These are phyloP conservation scores for Nectriaceae sp. DNA, from an alignment of 2,329 filamentous ascomycete species.

Conservation along the genomic window DNA sequence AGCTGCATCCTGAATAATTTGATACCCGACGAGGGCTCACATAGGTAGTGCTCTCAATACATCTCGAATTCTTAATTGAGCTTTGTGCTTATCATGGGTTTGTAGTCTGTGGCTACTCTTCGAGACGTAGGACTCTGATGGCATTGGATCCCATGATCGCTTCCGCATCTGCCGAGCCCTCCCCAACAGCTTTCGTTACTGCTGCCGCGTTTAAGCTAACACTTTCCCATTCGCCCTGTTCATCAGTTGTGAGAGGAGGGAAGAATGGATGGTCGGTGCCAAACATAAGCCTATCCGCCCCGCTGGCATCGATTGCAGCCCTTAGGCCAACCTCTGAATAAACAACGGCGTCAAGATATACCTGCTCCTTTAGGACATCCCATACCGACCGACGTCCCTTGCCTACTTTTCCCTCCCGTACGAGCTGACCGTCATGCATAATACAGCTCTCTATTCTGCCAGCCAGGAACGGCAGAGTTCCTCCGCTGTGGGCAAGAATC, in stretches of 20 bases:
- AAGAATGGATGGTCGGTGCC: slow-evolving; percentile 86
- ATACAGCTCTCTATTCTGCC: slow-evolving; percentile 89
- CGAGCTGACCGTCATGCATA: slow-evolving; percentile 76
- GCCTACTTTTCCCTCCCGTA: slow-evolving; percentile 59
- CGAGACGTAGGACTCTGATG: slow-evolving; percentile 47
- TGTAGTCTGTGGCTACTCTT: slow-evolving; percentile 25
- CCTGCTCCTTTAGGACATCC: slow-evolving; percentile 66
- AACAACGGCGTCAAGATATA: slow-evolving; percentile 86
- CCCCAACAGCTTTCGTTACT: slow-evolving; percentile 53
- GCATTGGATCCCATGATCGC: slow-evolving; percentile 64
- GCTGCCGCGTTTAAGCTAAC: slow-evolving; percentile 56
- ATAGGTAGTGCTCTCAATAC: slow-evolving; percentile 22
- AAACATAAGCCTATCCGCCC: slow-evolving; percentile 73
- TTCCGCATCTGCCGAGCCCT: slow-evolving; percentile 46
- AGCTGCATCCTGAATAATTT: slow-evolving; percentile 12
- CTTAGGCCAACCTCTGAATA: slow-evolving; percentile 75
- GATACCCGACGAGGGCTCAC: slow-evolving; percentile 10
- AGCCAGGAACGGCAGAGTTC: slow-evolving; percentile 84
- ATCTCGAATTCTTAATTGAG: neutral
- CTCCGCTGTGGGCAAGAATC: slow-evolving; percentile 84
- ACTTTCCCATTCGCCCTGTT: slow-evolving; percentile 69
- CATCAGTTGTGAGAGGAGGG: slow-evolving; percentile 67
- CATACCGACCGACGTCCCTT: slow-evolving; percentile 51
- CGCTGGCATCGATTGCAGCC: slow-evolving; percentile 68
- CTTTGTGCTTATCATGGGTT: slow-evolving; percentile 1